A percentile compares a stretch with the other conserved stretches of the same genome.
Evolutionary conservation across 148 eudicot species (phyloP).

Genomic region (Polygonum aviculare): DNA sequence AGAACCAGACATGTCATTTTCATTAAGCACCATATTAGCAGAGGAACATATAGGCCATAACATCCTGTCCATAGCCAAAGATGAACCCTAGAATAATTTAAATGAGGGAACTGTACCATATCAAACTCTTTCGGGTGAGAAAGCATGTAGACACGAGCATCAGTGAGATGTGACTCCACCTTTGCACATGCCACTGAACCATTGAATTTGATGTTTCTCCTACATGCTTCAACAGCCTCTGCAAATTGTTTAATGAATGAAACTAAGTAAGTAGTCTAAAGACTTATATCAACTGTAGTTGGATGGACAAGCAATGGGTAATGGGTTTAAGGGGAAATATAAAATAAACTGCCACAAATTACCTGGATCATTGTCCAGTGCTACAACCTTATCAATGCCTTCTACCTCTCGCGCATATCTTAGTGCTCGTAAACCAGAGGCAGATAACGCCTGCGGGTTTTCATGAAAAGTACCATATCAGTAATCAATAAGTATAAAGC

Average conservation of each 20-base stretch:
- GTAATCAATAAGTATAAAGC: not conserved
- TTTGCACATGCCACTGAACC: conserved; percentile 85
- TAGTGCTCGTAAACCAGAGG: conserved; percentile 92
- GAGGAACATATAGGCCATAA: not conserved
- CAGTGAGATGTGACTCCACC: conserved; percentile 89
- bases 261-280: not conserved
- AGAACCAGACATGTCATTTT: not conserved
- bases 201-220: conserved; percentile 89
- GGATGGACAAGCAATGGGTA: not conserved
- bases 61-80: not conserved
- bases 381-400: conserved; percentile 82
- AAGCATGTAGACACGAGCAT: conserved; percentile 96
- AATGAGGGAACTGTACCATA: conserved; percentile 42
- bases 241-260: conserved; percentile 15
- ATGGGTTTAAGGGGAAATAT: not conserved
- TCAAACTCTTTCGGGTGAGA: conserved; percentile 97
- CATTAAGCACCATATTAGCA: not conserved
- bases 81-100: not conserved
- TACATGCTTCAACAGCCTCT: conserved; percentile 94
- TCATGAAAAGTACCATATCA: conserved; percentile 4
- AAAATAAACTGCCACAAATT: conserved; percentile 3
- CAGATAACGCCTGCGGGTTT: conserved; percentile 71
- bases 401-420: conserved; percentile 98
- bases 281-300: not conserved
- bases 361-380: conserved; percentile 93